phyloP scores from a whole-genome alignment of 805 yeast genomes.

The Candida incommunis region DNA sequence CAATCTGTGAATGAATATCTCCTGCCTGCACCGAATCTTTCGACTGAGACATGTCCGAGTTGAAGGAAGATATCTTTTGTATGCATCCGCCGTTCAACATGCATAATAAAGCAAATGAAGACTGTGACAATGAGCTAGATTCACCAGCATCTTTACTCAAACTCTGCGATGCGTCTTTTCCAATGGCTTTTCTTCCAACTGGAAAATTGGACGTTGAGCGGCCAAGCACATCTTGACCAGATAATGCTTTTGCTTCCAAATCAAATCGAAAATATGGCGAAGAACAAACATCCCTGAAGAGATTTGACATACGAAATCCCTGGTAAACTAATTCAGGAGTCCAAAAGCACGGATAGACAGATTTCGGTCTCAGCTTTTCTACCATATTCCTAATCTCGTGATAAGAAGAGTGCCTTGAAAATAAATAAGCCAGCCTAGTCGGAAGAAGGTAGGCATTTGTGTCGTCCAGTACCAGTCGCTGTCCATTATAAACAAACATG shows the following conservation, averaged over 20 bases:
- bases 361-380: conserved; percentile 9
- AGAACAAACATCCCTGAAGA: conserved; percentile 10
- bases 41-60: too few species aligned
- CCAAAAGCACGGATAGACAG: conserved; percentile 10
- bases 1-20: too few species aligned
- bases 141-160: background rate
- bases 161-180: background rate
- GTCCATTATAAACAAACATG: background rate
- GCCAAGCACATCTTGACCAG: background rate
- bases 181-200: background rate
- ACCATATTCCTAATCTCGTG: conserved; percentile 13
- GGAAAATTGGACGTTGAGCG: background rate
- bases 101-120: background rate
- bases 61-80: background rate
- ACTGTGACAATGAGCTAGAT: background rate
- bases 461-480: background rate
- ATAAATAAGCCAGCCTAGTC: conserved; percentile 8
- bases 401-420: conserved; percentile 21
- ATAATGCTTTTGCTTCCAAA: conserved; percentile 2
- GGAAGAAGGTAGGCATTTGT: background rate
- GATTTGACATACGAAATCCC: conserved; percentile 7
- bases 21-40: too few species aligned
- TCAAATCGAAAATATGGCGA: conserved; percentile 6
- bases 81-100: background rate
- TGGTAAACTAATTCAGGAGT: conserved; percentile 1